phyloP scores from a whole-genome alignment of 768 basidiomycete genomes.

The Termitomyces sp. region DNA sequence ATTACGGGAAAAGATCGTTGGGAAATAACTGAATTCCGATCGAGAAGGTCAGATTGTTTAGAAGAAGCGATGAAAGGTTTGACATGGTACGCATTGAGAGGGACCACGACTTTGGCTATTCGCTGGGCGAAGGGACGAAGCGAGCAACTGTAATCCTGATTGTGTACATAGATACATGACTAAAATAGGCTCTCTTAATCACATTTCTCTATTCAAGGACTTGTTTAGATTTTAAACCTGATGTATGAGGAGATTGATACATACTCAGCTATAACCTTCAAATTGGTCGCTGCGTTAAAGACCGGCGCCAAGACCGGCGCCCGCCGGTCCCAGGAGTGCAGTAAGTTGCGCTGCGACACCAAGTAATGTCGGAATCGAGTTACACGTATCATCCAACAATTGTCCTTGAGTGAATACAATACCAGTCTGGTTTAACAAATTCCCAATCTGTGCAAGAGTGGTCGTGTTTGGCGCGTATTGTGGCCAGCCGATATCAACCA shows the following conservation, averaged over 20 bases:
- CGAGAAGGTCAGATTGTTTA: no score
- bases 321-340: background rate
- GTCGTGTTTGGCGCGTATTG: conserved; percentile 15
- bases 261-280: background rate
- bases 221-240: background rate
- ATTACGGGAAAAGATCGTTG: background rate
- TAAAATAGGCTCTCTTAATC: no score
- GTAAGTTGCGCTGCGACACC: conserved; percentile 3
- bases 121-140: no score
- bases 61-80: no score
- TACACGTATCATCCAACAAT: conserved; percentile 12
- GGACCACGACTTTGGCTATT: no score
- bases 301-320: background rate
- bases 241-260: background rate
- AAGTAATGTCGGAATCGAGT: conserved; percentile 1
- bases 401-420: conserved; percentile 10
- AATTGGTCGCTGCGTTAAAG: background rate
- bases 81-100: no score
- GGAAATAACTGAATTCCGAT: no score
- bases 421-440: conserved; percentile 12
- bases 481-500: conserved; percentile 22
- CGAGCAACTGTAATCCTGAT: no score
- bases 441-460: conserved; percentile 14
- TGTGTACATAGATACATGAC: no score
- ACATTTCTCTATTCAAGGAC: background rate